These are phyloP conservation scores for Chaetomium sp. DNA, from an alignment of 2,329 filamentous ascomycete genomes.

Conservation along the genomic window DNA sequence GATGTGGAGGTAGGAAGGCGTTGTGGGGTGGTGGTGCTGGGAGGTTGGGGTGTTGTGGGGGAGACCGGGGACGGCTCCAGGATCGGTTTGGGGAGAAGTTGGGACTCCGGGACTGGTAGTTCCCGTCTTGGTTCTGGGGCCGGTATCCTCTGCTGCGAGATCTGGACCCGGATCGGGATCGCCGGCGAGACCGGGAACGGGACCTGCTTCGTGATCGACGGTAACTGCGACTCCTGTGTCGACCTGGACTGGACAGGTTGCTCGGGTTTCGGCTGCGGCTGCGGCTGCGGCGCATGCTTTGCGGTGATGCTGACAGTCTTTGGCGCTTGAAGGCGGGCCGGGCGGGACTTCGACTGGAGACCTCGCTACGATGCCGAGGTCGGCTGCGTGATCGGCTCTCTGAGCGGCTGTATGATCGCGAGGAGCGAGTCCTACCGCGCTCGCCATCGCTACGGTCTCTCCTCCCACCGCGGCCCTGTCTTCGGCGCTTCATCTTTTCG, in stretches of 20 bases:
- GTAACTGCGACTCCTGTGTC: conserved; percentile 34
- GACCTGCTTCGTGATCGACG: conserved; percentile 33
- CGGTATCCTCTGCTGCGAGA: conserved; percentile 35
- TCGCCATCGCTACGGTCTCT: conserved; percentile 35
- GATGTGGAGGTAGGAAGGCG: conserved; percentile 31
- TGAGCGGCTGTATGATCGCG: conserved; percentile 36
- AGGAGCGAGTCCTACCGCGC: conserved; percentile 28
- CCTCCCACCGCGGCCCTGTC: conserved; percentile 6
- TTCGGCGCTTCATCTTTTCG: conserved; percentile 71
- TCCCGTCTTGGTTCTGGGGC: conserved; percentile 25
- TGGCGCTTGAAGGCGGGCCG: conserved; percentile 46
- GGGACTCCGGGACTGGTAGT: conserved; percentile 31
- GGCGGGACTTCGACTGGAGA: conserved; percentile 41
- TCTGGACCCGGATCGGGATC: conserved; percentile 28
- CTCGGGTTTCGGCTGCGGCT: conserved; percentile 36
- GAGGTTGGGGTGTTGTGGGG: conserved; percentile 25
- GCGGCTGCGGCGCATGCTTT: conserved; percentile 27
- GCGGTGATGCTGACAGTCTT: conserved; percentile 43
- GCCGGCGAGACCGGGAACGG: conserved; percentile 34
- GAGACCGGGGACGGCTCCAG: conserved; percentile 29
- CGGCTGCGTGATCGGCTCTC: conserved; percentile 39
- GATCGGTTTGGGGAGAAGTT: conserved; percentile 30
- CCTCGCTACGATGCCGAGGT: conserved; percentile 38
- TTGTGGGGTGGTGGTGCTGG: conserved; percentile 25
- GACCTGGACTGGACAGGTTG: conserved; percentile 19